A percentile compares a stretch with the other conserved stretches of the same genome.
Evolutionary conservation across 2,329 filamentous ascomycete genomes (phyloP).

Genomic region (Colletotrichum tanaceti): DNA sequence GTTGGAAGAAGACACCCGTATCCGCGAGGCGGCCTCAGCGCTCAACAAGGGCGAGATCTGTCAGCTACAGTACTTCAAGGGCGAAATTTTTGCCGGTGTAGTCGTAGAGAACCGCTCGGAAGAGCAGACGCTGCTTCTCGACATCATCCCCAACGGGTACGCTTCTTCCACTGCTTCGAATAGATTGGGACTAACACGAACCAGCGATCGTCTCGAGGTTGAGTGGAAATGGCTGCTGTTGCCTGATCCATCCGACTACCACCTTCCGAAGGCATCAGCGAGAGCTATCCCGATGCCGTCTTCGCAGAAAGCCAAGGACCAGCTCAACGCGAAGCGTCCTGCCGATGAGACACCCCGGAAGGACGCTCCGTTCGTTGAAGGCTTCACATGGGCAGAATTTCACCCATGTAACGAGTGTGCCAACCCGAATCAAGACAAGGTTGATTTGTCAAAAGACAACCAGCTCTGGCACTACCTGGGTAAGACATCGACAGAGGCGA

Average conservation of each 20-base stretch:
- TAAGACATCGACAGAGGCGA: slow-evolving; percentile 86
- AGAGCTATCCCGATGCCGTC: slow-evolving; percentile 78
- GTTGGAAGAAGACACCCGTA: slow-evolving; percentile 76
- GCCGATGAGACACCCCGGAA: slow-evolving; percentile 72
- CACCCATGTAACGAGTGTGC: slow-evolving; percentile 65
- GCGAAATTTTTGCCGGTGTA: slow-evolving; percentile 90
- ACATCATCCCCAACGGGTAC: slow-evolving; percentile 87
- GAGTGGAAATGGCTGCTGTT: slow-evolving; percentile 87
- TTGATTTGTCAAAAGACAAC: slow-evolving; percentile 77
- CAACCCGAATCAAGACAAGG: slow-evolving; percentile 72
- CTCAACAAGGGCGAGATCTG: slow-evolving; percentile 81
- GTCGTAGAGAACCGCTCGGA: slow-evolving; percentile 84
- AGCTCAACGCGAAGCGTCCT: slow-evolving; percentile 74
- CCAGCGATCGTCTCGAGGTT: slow-evolving; percentile 78
- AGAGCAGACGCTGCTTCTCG: slow-evolving; percentile 81
- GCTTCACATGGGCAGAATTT: slow-evolving; percentile 84
- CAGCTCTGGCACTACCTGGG: slow-evolving; percentile 92
- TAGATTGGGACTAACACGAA: slow-evolving; percentile 54
- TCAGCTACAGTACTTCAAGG: slow-evolving; percentile 85
- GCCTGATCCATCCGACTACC: slow-evolving; percentile 76
- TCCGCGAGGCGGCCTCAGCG: slow-evolving; percentile 74
- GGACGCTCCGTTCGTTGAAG: slow-evolving; percentile 74
- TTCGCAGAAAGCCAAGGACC: slow-evolving; percentile 71
- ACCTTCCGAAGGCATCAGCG: slow-evolving; percentile 78
- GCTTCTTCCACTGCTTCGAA: slow-evolving; percentile 48